These are phyloP conservation scores for Brettanomyces sp. DNA, from an alignment of 805 yeast genomes.

Conservation along the genomic window DNA sequence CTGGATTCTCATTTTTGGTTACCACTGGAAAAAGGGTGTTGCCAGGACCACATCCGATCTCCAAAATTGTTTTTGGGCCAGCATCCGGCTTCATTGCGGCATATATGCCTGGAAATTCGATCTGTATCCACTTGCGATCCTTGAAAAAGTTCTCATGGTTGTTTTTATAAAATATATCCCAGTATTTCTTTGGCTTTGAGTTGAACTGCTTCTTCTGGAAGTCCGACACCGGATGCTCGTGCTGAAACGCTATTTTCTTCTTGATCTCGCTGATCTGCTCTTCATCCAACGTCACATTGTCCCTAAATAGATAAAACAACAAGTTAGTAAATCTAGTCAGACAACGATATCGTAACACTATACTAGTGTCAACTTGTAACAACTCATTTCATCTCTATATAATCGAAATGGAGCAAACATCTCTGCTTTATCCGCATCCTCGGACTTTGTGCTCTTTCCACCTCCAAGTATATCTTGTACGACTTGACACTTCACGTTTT, in stretches of 20 bases:
- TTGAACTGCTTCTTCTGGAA: conserved; percentile 75
- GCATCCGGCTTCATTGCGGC: conserved; percentile 66
- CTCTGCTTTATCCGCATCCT: too few species aligned
- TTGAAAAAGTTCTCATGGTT: conserved; percentile 92
- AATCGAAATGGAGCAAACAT: too few species aligned
- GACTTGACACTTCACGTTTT: neutral
- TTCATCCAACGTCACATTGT: conserved; percentile 95
- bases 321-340: neutral
- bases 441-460: neutral
- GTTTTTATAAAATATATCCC: conserved; percentile 91
- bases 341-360: too few species aligned
- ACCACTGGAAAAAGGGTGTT: conserved; percentile 91
- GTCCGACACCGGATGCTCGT: conserved; percentile 76
- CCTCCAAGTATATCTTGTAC: neutral
- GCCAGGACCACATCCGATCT: conserved; percentile 98
- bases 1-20: conserved; percentile 71
- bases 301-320: conserved; percentile 26
- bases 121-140: conserved; percentile 91
- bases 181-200: conserved; percentile 80
- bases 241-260: conserved; percentile 64
- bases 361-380: too few species aligned
- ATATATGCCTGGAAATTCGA: conserved; percentile 83
- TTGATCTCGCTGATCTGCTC: conserved; percentile 54
- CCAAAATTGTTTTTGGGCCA: conserved; percentile 68
- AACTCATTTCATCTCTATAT: too few species aligned